These are phyloP conservation scores for Fusarium sp. DNA, from an alignment of 2,329 filamentous ascomycete genomes.

Conservation along the genomic window DNA sequence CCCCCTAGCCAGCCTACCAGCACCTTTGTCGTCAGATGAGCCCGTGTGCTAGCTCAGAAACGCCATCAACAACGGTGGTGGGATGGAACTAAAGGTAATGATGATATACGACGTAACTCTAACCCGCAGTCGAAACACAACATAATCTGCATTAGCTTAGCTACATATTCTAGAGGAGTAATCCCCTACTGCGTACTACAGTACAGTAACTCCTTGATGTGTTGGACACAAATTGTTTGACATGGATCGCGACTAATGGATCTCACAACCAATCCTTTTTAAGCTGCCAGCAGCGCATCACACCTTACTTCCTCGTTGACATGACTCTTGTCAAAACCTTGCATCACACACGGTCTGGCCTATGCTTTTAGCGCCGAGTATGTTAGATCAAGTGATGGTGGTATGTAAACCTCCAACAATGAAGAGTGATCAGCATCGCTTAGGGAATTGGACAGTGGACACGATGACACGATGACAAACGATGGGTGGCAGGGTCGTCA, in stretches of 20 bases:
- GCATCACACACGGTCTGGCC: constrained; percentile 20
- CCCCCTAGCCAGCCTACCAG: too few species aligned
- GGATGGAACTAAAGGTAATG: constrained; percentile 12
- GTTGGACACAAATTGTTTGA: constrained; percentile 3
- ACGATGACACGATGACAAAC: background rate
- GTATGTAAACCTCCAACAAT: constrained; percentile 20
- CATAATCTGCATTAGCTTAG: constrained; percentile 5
- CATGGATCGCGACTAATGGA: background rate
- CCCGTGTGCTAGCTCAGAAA: constrained; percentile 14
- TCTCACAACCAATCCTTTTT: constrained; percentile 6
- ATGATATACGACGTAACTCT: constrained; percentile 28
- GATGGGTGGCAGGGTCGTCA: constrained; percentile 20
- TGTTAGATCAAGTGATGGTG: constrained; percentile 41
- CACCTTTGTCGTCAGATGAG: constrained; percentile 28
- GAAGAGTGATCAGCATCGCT: constrained; percentile 31
- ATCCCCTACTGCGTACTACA: too few species aligned
- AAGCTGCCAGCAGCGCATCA: constrained; percentile 13
- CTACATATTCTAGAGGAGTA: too few species aligned
- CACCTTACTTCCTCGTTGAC: constrained; percentile 18
- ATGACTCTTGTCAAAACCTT: constrained; percentile 36
- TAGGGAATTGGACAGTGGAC: constrained; percentile 1
- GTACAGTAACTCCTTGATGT: too few species aligned
- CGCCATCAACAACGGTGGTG: constrained; percentile 20
- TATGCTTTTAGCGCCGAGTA: constrained; percentile 30
- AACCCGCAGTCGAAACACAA: constrained; percentile 8